Evolutionary conservation across 2,329 filamentous ascomycete species (phyloP), one percentile per base, ranked within the genome.

Genomic region (Fusarium virguliforme): DNA sequence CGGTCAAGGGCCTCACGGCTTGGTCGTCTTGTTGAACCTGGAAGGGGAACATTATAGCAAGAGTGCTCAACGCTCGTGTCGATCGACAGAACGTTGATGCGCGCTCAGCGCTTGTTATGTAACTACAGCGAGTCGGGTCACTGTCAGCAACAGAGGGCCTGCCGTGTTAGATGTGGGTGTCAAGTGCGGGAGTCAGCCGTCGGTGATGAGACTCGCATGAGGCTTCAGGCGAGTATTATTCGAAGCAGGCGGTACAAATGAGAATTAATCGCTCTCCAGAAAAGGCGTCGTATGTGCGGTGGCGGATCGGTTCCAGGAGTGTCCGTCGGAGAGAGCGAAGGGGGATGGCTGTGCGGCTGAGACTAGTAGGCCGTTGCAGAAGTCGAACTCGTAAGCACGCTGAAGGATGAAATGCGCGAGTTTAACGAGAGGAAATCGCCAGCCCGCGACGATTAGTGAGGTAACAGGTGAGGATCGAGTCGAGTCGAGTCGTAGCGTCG

Each of bases 21-120:
- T 76, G 73, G 55, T 83, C 81, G 38, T 83, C 81, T 56, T 76
- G 75, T 56, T 76, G 75, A 48, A 73, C 71, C 54, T 71, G 76
- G 66, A 77, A 81, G 13, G 78, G 76, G 63, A 81, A 81, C 81
- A 83, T 83, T 63, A 65, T 71, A 68, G 57, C 30, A 53, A 50
- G 60, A 43, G 53, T 62, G 53, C 43, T 48, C 43, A 56, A 62
- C 62, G 63, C 61, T 67, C 64, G 59, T 51, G 64, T 56, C 64
- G 50, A 63, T 59, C 53, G 58, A 68, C 64, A 54, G 51, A 60
- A 67, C 66, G 68, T 69, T 69, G 64, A 73, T 65, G 74, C 71
- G 72, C 74, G 67, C 74, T 74, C 65, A 76, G 71, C 74, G 74
- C 74, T 67, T 40, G 26, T 46, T 53, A 41, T 38, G 28, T 50